Evolutionary conservation across 2,329 filamentous ascomycete species (phyloP).

Genomic region (Escovopsis sp.): DNA sequence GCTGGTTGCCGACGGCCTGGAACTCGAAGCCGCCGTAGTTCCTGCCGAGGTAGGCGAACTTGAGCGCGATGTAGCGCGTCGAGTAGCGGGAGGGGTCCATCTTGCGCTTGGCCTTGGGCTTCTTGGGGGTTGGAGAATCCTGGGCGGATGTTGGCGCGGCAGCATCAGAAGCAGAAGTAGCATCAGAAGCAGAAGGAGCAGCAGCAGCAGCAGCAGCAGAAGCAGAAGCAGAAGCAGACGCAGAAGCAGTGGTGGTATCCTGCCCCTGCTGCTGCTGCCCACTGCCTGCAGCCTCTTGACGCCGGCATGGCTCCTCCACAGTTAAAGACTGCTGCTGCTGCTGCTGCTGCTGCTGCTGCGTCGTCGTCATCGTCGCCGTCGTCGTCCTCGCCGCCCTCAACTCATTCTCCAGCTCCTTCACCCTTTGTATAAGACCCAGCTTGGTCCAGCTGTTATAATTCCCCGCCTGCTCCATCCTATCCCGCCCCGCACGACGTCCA

Average conservation of each 20-base stretch:
- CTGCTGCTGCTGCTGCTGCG: constrained; percentile 50
- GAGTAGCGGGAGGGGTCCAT: constrained; percentile 72
- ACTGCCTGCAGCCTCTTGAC: background rate
- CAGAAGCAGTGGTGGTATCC: background rate
- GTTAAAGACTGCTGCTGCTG: constrained; percentile 25
- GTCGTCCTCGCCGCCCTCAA: constrained; percentile 25
- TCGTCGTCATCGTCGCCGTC: background rate
- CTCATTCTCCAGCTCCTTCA: constrained; percentile 52
- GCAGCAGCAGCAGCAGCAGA: background rate
- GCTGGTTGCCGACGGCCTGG: constrained; percentile 52
- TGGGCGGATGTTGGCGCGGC: background rate
- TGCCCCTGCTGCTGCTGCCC: background rate
- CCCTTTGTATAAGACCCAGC: constrained; percentile 50
- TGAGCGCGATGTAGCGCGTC: constrained; percentile 75
- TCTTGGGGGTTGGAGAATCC: constrained; percentile 9
- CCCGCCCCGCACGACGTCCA: background rate
- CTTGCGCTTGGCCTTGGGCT: constrained; percentile 30
- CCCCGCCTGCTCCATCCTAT: constrained; percentile 15
- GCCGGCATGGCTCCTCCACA: background rate
- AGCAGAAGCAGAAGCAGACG: background rate
- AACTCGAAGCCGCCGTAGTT: constrained; percentile 90
- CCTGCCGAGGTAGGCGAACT: constrained; percentile 85
- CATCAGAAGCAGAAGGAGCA: background rate
- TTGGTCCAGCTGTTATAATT: constrained; percentile 54
- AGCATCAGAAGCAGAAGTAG: too few relatives aligned